Evolutionary conservation across 371 early-diverging fungal species (phyloP), one percentile per base, ranked within the genome.

Genomic region (Mortierella polycephala): DNA sequence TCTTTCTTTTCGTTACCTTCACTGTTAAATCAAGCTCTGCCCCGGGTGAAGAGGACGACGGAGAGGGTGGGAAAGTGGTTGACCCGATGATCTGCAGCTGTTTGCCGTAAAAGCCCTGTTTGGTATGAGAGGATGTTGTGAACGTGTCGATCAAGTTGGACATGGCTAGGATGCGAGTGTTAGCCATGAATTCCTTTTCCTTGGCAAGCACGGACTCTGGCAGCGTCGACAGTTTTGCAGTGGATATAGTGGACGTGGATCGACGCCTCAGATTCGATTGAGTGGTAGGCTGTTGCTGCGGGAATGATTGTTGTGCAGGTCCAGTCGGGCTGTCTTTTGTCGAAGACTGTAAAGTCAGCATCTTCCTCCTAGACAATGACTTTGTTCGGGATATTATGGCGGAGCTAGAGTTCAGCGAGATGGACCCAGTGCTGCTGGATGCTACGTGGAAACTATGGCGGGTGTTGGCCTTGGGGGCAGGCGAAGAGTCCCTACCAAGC

Each of bases 71-170:
- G 30, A 60, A 45, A n/a, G n/a, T n/a, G n/a, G n/a, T n/a, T 14
- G 65, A 61, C 1, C 79, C 79, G 49, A 69, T 64, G 66, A 77
- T 57, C 54, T 72, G 71, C 14, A 77, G 62, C 37, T 77, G 79
- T 21, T 77, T 77, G n/a, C 79, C 73, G 41, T 77, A 77, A 46
- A 64, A 77, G n/a, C 79, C 79, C 52, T 77, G 72, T 47, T 69
- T 72, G 13, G 69, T 30, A 41, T 77, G 79, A 7, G 79, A 57
- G 20, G 59, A 30, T 13, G 62, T 59, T 8, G 68, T 53, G 41
- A 77, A 67, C 8, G 79, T 68, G n/a, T 77, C 79, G 41, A 72
- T 69, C 40, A 77, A 13, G 37, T 62, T 77, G 44, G 72, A 72
- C 65, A 77, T 67, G 57, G 79, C 79, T 58, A 72, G 41, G 23